These are phyloP conservation scores for Pseudevernia furfuracea DNA, from an alignment of 495 filamentous ascomycete genomes.

Conservation along the genomic window DNA sequence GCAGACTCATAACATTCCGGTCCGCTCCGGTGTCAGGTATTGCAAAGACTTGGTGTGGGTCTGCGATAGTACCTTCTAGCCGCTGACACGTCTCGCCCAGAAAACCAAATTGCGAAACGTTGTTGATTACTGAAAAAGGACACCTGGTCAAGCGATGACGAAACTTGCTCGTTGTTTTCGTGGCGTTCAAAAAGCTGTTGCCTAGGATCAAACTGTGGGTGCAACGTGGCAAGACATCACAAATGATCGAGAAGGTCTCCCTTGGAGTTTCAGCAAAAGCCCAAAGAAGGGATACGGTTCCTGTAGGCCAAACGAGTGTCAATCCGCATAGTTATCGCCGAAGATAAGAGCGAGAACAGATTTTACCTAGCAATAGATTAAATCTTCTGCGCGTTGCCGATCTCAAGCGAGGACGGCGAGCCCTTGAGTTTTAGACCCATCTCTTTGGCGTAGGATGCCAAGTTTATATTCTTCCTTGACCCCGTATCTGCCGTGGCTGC, in stretches of 20 bases:
- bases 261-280: background rate
- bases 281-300: background rate
- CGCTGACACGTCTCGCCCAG: background rate
- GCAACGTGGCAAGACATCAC: background rate
- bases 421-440: background rate
- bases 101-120: background rate
- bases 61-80: background rate
- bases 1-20: background rate
- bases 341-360: background rate
- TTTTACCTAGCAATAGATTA: background rate
- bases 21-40: background rate
- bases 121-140: background rate
- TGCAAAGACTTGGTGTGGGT: constrained; percentile 26
- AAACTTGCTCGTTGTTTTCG: background rate
- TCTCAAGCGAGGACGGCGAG: background rate
- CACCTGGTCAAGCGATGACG: background rate
- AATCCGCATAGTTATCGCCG: background rate
- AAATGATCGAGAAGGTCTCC: background rate
- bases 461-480: background rate
- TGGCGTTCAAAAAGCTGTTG: background rate
- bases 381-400: background rate
- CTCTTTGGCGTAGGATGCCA: background rate
- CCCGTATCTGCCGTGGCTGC: background rate
- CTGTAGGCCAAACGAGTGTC: background rate
- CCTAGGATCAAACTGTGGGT: background rate